phyloP scores from a whole-genome alignment of 305 asterid genomes.

The Salvia sclarea region DNA sequence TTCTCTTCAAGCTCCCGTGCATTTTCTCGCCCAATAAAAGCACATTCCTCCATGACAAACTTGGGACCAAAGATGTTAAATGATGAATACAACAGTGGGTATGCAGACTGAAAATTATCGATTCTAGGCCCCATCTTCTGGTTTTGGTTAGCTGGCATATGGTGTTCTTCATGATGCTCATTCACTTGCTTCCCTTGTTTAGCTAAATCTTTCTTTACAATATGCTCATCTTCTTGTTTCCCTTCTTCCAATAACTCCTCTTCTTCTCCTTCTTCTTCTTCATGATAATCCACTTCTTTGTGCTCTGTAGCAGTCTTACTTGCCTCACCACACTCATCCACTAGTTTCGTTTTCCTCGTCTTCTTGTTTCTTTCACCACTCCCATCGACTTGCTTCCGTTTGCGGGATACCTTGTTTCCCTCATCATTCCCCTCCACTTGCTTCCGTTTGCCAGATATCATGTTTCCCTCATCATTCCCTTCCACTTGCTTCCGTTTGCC shows the following conservation, averaged over 20 bases:
- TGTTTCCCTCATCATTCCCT: background rate
- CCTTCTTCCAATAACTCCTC: background rate
- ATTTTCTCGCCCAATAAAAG: slow-evolving; percentile 10
- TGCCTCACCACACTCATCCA: background rate
- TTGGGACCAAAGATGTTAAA: background rate
- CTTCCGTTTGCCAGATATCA: background rate
- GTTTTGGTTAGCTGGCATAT: background rate
- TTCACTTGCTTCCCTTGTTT: background rate
- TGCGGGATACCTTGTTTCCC: background rate
- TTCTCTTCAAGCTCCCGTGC: slow-evolving; percentile 30
- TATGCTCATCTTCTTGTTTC: background rate
- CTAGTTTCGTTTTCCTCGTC: background rate
- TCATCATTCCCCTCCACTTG: background rate
- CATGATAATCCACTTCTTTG: background rate
- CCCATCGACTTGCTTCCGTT: background rate
- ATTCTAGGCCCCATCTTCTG: background rate
- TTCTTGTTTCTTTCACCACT: background rate
- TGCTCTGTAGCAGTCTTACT: too few species aligned
- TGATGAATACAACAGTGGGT: slow-evolving; percentile 34
- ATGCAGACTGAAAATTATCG: slow-evolving; percentile 22
- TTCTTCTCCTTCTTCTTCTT: background rate
- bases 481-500: too few species aligned
- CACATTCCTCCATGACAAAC: background rate
- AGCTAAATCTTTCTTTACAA: background rate
- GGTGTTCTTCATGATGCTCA: background rate